Base-by-base conservation (phyloP, 2,329 filamentous ascomycete genomes). In the Xylariaceae sp. region DNA sequence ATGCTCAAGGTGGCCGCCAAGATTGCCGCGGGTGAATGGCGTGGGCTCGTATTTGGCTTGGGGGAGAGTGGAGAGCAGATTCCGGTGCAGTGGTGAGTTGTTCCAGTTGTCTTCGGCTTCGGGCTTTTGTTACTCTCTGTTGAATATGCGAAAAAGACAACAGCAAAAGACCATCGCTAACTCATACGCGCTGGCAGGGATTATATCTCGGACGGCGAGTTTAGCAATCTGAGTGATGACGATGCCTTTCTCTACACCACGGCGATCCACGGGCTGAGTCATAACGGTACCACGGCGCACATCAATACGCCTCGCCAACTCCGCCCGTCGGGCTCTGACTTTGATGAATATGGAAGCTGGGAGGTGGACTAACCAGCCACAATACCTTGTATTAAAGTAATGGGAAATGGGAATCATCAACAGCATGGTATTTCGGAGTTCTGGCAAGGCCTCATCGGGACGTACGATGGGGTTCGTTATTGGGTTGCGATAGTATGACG, bases 1-100 rank as follows among this genome's bases (percentile, higher is more conserved):
- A 90, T 96, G 76, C 77, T 96, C 5, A 83, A 83, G 48, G 89
- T 96, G 49, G 89, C 90, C 1, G 85, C 87, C 0, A 83, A 81
- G 54, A 89, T 96, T 54, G 79, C 84, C 1, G 75, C 75, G 30
- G 81, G 80, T 15, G 76, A 81, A 69, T 83, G 78, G 84, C 72
- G 80, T 62, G 86, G 80, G 54, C 69, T 79, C 58, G 73, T 82
- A 45, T 75, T 77, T 44, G 80, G 80, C 11, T 70, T 75, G 45
- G 74, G 74, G 31, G 79, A 82, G 48, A 64, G 68, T 14, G 79
- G 78, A 9, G 76, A 80, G 59, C 65, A 68, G 50, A 78, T 82
- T 22, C 75, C 77, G 2, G 81, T 83, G 3, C 72, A 79, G 42
- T 84, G 81, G 81, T 27, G 22, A 27, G 22, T 27, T 27, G 22